These are phyloP conservation scores for Salix dunnii DNA, from an alignment of 345 rosid species.

Conservation along the genomic window DNA sequence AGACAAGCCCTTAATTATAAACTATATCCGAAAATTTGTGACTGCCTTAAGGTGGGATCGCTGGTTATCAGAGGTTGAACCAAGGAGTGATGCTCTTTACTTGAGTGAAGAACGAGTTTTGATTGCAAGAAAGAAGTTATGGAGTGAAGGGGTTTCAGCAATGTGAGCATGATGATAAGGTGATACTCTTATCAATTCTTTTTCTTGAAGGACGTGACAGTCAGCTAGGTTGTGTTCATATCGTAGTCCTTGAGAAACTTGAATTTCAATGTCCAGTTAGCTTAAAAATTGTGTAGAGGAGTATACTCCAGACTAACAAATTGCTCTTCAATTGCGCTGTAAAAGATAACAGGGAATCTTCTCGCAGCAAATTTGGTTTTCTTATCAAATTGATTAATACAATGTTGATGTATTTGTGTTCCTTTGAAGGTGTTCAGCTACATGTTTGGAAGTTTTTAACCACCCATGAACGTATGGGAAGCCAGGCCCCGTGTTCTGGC, in stretches of 20 bases:
- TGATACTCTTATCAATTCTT: neutral
- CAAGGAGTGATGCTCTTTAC: slow-evolving; percentile 65
- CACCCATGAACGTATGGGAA: neutral
- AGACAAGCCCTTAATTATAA: slow-evolving; percentile 61
- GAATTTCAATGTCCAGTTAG: neutral
- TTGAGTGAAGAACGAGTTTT: slow-evolving; percentile 62
- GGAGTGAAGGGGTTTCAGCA: slow-evolving; percentile 28
- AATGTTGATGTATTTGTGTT: neutral
- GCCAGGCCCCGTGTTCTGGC: neutral
- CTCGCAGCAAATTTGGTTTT: neutral
- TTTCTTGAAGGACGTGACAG: neutral
- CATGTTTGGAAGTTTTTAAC: neutral
- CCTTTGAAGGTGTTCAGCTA: slow-evolving; percentile 3
- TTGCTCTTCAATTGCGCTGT: neutral
- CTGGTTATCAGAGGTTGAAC: slow-evolving; percentile 75
- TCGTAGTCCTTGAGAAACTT: too few relatives aligned
- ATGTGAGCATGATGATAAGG: slow-evolving; percentile 1
- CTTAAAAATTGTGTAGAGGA: too few relatives aligned
- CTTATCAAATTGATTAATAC: neutral
- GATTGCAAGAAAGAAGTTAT: slow-evolving; percentile 71
- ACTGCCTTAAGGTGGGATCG: slow-evolving; percentile 77
- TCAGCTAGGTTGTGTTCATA: too few relatives aligned
- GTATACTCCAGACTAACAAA: neutral
- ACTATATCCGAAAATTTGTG: slow-evolving; percentile 49
- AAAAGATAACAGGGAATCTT: neutral